Conservation (phyloP, 495 filamentous ascomycete species). For the Aspergillus egyptiacus region DNA sequence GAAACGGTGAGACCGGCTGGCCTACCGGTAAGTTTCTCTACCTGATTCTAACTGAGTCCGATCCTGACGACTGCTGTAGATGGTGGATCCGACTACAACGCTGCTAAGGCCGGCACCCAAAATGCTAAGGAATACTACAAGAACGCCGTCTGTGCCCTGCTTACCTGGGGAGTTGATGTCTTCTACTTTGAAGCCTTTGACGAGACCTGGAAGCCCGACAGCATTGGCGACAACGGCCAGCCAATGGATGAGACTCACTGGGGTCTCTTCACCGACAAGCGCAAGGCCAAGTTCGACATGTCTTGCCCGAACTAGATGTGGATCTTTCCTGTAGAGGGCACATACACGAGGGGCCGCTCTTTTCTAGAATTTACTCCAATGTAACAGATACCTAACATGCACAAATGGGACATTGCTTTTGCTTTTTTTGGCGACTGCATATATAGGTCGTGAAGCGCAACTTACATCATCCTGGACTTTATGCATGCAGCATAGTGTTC, state of each 20-base stretch:
- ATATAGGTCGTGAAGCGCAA: background rate
- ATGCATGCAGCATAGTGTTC: conserved; percentile 1
- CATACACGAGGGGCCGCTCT: background rate
- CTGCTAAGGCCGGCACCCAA: conserved; percentile 54
- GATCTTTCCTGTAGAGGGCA: background rate
- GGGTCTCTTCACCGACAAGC: conserved; percentile 63
- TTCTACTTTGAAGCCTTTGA: conserved; percentile 85
- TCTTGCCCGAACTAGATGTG: conserved; percentile 40
- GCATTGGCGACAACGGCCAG: conserved; percentile 61
- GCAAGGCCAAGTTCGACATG: conserved; percentile 57
- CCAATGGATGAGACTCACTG: conserved; percentile 68
- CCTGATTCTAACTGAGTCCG: background rate
- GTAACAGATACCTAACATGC: conserved; percentile 9
- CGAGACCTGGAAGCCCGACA: conserved; percentile 72
- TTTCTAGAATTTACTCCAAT: conserved; percentile 4
- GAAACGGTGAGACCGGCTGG: conserved; percentile 76
- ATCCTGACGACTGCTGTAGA: conserved; percentile 16
- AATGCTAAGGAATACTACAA: conserved; percentile 60
- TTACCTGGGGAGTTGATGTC: conserved; percentile 67
- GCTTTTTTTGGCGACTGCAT: background rate
- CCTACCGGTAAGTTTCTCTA: conserved; percentile 42
- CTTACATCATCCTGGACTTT: conserved; percentile 6
- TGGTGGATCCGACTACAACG: conserved; percentile 59
- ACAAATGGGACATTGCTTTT: background rate
- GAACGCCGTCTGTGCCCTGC: conserved; percentile 62